These are phyloP conservation scores for Fragilaria radians DNA, from an alignment of 108 stramenopile genomes.

Conservation along the genomic window DNA sequence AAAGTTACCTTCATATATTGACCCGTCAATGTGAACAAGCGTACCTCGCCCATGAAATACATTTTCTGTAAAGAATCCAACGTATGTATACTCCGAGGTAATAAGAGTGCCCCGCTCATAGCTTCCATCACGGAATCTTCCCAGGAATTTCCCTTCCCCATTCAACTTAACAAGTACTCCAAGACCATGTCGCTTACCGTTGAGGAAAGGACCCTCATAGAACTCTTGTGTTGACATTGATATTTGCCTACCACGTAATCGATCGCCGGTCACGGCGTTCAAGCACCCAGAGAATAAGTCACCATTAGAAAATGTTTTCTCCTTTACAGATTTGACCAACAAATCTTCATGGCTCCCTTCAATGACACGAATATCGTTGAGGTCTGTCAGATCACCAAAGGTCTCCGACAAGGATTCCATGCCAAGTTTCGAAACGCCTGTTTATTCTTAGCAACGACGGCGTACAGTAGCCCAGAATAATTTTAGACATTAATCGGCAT, in stretches of 20 bases:
- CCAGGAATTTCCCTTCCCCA: constrained; percentile 29
- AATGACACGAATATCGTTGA: neutral
- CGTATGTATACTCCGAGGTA: constrained; percentile 20
- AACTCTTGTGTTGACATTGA: constrained; percentile 23
- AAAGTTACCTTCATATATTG: constrained; percentile 14
- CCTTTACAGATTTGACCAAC: constrained; percentile 2
- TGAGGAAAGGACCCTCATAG: constrained; percentile 30
- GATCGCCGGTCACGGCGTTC: constrained; percentile 12
- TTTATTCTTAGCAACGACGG: no score
- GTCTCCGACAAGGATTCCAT: neutral
- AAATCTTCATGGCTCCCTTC: neutral
- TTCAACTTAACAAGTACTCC: constrained; percentile 27
- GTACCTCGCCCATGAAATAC: constrained; percentile 25
- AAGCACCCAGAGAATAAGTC: constrained; percentile 32
- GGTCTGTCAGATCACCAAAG: neutral
- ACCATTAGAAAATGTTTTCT: constrained; percentile 16
- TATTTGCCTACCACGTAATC: constrained; percentile 21
- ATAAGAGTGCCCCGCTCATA: constrained; percentile 24
- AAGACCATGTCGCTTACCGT: constrained; percentile 26
- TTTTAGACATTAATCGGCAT: no score
- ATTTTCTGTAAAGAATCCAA: constrained; percentile 20
- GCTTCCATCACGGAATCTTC: constrained; percentile 19
- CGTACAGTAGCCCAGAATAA: no score
- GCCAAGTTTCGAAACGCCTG: no score
- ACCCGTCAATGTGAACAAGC: constrained; percentile 12